Conservation (phyloP, 2,329 filamentous ascomycete genomes). For the Volutella citrinella region DNA sequence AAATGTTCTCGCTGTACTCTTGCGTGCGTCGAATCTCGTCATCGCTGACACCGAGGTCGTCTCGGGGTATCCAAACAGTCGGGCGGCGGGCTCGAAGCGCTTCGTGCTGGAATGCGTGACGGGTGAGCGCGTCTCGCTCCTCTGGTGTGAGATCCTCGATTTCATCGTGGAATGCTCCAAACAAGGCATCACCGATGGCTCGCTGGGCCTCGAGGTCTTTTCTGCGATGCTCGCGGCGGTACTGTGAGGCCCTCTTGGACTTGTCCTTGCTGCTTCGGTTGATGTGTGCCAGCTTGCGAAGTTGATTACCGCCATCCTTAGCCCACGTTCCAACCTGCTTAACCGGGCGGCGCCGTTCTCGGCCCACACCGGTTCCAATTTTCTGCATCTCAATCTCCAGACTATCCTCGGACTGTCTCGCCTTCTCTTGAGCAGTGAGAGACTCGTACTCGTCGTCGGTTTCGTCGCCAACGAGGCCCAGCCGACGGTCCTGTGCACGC, state of each 20-base stretch:
- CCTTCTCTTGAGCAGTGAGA: conserved; percentile 34
- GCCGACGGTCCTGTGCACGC: conserved; percentile 67
- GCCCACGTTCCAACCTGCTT: conserved; percentile 38
- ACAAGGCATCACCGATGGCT: conserved; percentile 76
- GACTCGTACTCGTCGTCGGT: conserved; percentile 43
- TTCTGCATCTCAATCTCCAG: conserved; percentile 39
- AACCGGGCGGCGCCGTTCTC: conserved; percentile 42
- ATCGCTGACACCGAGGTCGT: conserved; percentile 85
- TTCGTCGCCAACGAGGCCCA: conserved; percentile 57
- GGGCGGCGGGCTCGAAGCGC: conserved; percentile 82
- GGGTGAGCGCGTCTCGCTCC: conserved; percentile 80
- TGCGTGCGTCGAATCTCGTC: conserved; percentile 83
- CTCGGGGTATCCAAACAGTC: conserved; percentile 89
- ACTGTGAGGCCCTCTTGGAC: conserved; percentile 40
- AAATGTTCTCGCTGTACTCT: conserved; percentile 74
- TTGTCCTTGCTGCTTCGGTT: conserved; percentile 20
- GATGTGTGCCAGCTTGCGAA: conserved; percentile 40
- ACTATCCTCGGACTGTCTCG: conserved; percentile 32
- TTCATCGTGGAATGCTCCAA: conserved; percentile 84
- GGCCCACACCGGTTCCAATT: conserved; percentile 21
- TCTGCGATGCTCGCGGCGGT: conserved; percentile 45
- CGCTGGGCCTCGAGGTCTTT: conserved; percentile 70
- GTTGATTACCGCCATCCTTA: conserved; percentile 45
- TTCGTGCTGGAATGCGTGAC: conserved; percentile 85
- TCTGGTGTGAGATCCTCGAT: conserved; percentile 91